A percentile compares a stretch with the other conserved stretches of the same genome.
These are phyloP conservation scores for Chlorella variabilis DNA, from an alignment of 163 green algal genomes.

Conservation along the genomic window DNA sequence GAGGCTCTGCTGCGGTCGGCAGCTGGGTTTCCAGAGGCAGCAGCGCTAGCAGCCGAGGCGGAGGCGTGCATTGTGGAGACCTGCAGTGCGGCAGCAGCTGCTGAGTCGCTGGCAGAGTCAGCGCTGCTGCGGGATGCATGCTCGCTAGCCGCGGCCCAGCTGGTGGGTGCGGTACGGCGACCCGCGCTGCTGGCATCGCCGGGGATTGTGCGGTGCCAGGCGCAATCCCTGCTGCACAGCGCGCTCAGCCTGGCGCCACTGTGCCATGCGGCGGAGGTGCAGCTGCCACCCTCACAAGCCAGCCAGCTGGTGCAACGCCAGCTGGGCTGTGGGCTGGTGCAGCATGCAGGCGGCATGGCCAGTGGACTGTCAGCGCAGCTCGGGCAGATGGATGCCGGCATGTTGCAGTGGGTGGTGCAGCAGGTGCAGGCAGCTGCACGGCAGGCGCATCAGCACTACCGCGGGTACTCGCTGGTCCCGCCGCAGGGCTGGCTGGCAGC, in stretches of 20 bases:
- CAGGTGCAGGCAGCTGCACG: constrained; percentile 19
- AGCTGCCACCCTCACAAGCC: constrained; percentile 2
- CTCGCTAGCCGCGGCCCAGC: constrained; percentile 21
- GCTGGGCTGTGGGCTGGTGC: neutral
- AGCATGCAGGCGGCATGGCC: constrained; percentile 28
- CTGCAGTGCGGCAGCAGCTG: neutral
- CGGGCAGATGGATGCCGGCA: neutral
- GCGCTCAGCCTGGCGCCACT: constrained; percentile 31
- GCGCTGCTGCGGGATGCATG: constrained; percentile 9
- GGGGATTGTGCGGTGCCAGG: constrained; percentile 28
- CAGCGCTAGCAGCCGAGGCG: constrained; percentile 8
- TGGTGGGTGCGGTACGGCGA: constrained; percentile 2
- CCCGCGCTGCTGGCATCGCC: neutral
- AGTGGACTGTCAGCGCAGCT: constrained; percentile 26
- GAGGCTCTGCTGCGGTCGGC: constrained; percentile 26
- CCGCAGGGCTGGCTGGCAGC: constrained; percentile 18
- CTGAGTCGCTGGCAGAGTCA: neutral
- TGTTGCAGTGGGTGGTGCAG: constrained; percentile 37
- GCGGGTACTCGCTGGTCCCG: constrained; percentile 3
- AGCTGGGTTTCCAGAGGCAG: constrained; percentile 1
- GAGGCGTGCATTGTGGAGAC: neutral
- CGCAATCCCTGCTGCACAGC: constrained; percentile 31
- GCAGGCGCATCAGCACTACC: constrained; percentile 13
- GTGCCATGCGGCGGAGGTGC: constrained; percentile 1
- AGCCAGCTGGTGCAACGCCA: constrained; percentile 20